These are phyloP conservation scores for Debaryomycetaceae sp. DNA, from an alignment of 1,139 yeast species.

Conservation along the genomic window DNA sequence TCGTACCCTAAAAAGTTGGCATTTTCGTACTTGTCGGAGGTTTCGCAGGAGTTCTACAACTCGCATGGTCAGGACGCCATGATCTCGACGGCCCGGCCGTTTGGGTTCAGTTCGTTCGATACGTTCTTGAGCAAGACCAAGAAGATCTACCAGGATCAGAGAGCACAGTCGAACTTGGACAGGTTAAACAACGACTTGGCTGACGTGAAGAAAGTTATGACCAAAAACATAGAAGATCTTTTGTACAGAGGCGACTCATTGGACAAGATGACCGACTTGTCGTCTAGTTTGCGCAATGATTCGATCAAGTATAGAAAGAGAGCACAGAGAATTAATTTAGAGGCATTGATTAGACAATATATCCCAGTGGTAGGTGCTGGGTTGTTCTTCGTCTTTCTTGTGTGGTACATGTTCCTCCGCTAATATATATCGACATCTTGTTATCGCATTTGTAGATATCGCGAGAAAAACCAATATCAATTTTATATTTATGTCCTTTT, in stretches of 20 bases:
- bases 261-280: constrained; percentile 88
- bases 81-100: constrained; percentile 69
- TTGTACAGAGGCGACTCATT: constrained; percentile 92
- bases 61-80: constrained; percentile 75
- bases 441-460: background rate
- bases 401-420: constrained; percentile 75
- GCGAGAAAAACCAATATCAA: background rate
- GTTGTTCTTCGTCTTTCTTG: constrained; percentile 67
- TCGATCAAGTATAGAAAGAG: constrained; percentile 85
- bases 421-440: constrained; percentile 1
- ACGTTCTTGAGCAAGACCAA: constrained; percentile 82
- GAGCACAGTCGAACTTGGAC: constrained; percentile 87
- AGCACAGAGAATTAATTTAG: constrained; percentile 88
- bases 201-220: constrained; percentile 93
- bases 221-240: constrained; percentile 91
- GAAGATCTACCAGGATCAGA: constrained; percentile 82
- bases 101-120: constrained; percentile 85
- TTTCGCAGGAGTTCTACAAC: constrained; percentile 76
- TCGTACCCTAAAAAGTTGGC: constrained; percentile 87
- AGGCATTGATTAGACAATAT: constrained; percentile 83
- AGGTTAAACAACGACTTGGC: constrained; percentile 81
- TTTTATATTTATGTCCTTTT: too few species aligned
- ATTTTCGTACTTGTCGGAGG: constrained; percentile 79
- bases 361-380: constrained; percentile 78
- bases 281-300: constrained; percentile 75